A percentile compares a stretch with the other conserved stretches of the same genome.
Conservation (phyloP, 1,139 yeast species). For the Blastobotrys petasosporus region DNA sequence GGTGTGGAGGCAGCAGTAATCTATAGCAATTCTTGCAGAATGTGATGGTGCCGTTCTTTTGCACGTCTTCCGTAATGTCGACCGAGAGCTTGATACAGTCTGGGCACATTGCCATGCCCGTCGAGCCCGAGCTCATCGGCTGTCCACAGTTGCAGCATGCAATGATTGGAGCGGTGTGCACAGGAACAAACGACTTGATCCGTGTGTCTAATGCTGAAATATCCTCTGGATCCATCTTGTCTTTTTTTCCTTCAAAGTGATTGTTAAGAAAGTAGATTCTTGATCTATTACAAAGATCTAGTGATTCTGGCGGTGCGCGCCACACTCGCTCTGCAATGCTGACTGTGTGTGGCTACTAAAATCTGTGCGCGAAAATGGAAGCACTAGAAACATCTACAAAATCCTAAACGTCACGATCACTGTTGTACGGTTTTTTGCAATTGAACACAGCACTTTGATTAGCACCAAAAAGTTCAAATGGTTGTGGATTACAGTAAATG, state of each 20-base stretch:
- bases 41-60: slow-evolving; percentile 83
- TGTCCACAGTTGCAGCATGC: slow-evolving; percentile 98
- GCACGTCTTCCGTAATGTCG: slow-evolving; percentile 92
- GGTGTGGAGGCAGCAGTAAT: slow-evolving; percentile 84
- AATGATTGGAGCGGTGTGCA: slow-evolving; percentile 65
- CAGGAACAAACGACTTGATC: slow-evolving; percentile 29
- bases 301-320: no score
- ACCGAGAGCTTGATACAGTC: slow-evolving; percentile 93
- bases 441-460: not conserved
- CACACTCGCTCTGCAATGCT: no score
- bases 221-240: slow-evolving; percentile 3
- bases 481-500: slow-evolving; percentile 89
- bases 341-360: no score
- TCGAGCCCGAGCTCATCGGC: slow-evolving; percentile 82
- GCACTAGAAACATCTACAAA: no score
- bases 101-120: slow-evolving; percentile 89
- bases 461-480: slow-evolving; percentile 20
- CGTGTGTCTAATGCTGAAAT: slow-evolving; percentile 6
- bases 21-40: slow-evolving; percentile 97
- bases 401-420: no score
- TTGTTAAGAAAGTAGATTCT: not conserved
- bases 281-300: no score
- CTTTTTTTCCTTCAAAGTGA: not conserved
- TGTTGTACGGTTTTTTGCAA: no score
- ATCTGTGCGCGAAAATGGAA: no score